phyloP scores from a whole-genome alignment of 2,329 filamentous ascomycete species.

The Epichloe bromicola region DNA sequence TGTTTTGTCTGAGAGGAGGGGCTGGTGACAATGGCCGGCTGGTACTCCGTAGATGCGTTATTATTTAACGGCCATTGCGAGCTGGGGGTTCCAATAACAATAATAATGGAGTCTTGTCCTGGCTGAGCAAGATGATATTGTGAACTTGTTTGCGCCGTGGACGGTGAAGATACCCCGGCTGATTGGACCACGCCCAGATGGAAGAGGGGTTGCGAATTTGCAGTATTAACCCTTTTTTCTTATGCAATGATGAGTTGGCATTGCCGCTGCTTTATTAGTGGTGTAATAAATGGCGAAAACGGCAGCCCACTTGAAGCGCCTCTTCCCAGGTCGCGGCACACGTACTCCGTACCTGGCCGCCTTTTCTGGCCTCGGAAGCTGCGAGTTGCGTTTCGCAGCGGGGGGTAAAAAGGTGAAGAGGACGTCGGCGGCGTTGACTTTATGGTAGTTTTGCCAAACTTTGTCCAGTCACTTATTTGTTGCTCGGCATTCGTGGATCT shows the following conservation, averaged over 20 bases:
- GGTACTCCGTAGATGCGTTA: conserved; percentile 2
- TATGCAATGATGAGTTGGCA: conserved; percentile 73
- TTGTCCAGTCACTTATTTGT: background rate
- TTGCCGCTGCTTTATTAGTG: conserved; percentile 25
- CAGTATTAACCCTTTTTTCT: conserved; percentile 20
- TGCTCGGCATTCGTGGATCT: background rate
- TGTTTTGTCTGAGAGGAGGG: conserved; percentile 1
- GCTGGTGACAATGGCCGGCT: conserved; percentile 4
- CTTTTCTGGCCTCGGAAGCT: conserved; percentile 6
- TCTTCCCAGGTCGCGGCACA: conserved; percentile 1
- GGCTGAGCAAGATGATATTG: conserved; percentile 1
- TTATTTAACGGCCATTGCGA: conserved; percentile 6
- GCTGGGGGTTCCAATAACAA: conserved; percentile 1
- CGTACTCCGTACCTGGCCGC: conserved; percentile 4
- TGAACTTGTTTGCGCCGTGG: conserved; percentile 2
- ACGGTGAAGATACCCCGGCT: conserved; percentile 13
- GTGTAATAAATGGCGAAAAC: conserved; percentile 12
- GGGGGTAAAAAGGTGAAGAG: conserved; percentile 1
- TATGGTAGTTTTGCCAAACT: background rate
- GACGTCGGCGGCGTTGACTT: conserved; percentile 4
- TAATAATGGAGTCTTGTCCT: background rate
- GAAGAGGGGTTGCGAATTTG: conserved; percentile 6
- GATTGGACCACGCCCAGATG: conserved; percentile 10
- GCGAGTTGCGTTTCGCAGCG: conserved; percentile 2
- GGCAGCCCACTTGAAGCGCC: conserved; percentile 5